Conservation (phyloP, 768 basidiomycete genomes). For the Glaciozyma antarctica region DNA sequence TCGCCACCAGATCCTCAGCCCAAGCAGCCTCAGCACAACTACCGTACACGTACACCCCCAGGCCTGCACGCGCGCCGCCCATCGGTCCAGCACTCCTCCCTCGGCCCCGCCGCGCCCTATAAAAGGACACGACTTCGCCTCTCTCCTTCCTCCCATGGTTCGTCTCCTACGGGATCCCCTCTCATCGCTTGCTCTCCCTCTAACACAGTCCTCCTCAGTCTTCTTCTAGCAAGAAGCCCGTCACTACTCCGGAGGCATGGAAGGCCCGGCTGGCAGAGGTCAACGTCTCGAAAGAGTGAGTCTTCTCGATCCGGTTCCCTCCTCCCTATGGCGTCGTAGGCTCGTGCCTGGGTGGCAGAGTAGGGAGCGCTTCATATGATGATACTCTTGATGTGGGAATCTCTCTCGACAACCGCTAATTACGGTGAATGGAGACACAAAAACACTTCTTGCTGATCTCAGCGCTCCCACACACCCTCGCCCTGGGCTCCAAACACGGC, state of each 20-base stretch:
- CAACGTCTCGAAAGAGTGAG: constrained; percentile 80
- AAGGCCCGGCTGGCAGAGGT: constrained; percentile 71
- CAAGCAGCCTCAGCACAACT: background rate
- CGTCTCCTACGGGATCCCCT: background rate
- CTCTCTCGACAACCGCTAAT: constrained; percentile 65
- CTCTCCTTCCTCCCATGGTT: constrained; percentile 3
- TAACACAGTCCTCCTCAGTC: background rate
- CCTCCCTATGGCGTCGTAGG: constrained; percentile 19
- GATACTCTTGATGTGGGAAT: constrained; percentile 88
- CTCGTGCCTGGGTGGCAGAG: constrained; percentile 1
- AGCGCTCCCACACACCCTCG: constrained; percentile 22
- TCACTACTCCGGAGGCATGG: constrained; percentile 75
- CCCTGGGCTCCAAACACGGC: background rate
- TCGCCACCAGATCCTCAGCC: background rate
- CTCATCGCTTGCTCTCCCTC: background rate
- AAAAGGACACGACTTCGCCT: background rate
- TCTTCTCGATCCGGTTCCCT: constrained; percentile 33
- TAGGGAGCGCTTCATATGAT: constrained; percentile 31
- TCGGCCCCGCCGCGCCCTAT: background rate
- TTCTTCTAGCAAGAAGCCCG: constrained; percentile 19
- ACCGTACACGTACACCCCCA: background rate
- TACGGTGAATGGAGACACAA: constrained; percentile 65
- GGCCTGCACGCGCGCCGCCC: background rate
- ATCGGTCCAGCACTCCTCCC: background rate
- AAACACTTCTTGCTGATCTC: constrained; percentile 58